These are phyloP conservation scores for Elymus sibiricus DNA, from an alignment of 176 grass and related monocot genomes.

Conservation along the genomic window DNA sequence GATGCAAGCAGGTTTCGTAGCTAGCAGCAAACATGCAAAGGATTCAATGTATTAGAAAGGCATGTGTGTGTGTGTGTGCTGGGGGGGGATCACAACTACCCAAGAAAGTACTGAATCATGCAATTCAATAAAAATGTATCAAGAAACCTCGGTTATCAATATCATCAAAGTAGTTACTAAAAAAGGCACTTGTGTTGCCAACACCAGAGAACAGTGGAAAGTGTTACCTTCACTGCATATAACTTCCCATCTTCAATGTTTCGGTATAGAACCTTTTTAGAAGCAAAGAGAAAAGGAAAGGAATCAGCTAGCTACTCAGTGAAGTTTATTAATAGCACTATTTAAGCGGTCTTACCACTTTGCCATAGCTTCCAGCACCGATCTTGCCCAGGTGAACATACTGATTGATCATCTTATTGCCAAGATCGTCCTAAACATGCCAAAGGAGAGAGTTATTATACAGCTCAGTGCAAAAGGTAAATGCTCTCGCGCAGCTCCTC, in stretches of 20 bases:
- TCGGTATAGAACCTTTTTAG: constrained; percentile 65
- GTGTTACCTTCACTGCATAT: constrained; percentile 79
- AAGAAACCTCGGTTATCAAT: background rate
- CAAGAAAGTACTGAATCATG: background rate
- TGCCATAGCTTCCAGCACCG: constrained; percentile 88
- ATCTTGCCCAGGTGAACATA: constrained; percentile 75
- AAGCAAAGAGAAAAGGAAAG: background rate
- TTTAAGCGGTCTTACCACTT: constrained; percentile 72
- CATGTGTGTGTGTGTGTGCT: too few species aligned
- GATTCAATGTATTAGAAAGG: background rate
- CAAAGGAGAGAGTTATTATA: constrained; percentile 1
- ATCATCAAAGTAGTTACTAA: background rate
- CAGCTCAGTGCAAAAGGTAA: background rate
- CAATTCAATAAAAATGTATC: background rate
- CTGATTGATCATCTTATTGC: constrained; percentile 84
- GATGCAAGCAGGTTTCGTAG: background rate
- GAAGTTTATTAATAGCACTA: constrained; percentile 13
- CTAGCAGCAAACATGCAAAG: background rate
- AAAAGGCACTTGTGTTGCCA: background rate
- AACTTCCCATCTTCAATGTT: constrained; percentile 65
- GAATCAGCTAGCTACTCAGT: constrained; percentile 1
- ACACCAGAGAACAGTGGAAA: constrained; percentile 8
- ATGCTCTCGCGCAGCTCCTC: background rate
- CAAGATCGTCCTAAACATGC: constrained; percentile 64
- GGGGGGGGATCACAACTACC: background rate